Conservation (phyloP, 148 eudicot species). For the Polygonum aviculare region DNA sequence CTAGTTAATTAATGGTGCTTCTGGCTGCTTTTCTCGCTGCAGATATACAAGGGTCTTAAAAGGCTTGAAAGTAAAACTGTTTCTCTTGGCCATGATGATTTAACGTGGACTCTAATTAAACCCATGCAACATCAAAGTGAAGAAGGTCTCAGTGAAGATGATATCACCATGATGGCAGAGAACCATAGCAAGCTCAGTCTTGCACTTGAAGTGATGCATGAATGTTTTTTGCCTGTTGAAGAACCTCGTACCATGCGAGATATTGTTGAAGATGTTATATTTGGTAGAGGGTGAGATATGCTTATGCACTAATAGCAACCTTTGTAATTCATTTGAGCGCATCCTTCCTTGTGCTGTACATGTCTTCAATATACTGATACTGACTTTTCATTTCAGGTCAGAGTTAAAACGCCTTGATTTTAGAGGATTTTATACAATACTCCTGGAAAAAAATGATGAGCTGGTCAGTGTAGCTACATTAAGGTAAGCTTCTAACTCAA, state of each 20-base stretch:
- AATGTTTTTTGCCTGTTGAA: constrained; percentile 83
- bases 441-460: constrained; percentile 91
- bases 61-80: constrained; percentile 52
- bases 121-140: constrained; percentile 20
- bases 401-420: constrained; percentile 76
- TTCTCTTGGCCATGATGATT: constrained; percentile 42
- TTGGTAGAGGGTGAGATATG: constrained; percentile 52
- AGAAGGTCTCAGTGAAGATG: constrained; percentile 19
- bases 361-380: not conserved
- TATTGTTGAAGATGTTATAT: constrained; percentile 81
- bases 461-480: constrained; percentile 75
- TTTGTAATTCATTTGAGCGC: constrained; percentile 43
- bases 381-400: constrained; percentile 41
- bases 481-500: constrained; percentile 39
- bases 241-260: constrained; percentile 63
- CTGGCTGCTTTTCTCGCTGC: constrained; percentile 8
- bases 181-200: constrained; percentile 55
- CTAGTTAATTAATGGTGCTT: not conserved
- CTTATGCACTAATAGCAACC: not conserved
- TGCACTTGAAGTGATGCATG: constrained; percentile 87
- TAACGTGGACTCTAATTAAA: constrained; percentile 73
- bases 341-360: not conserved
- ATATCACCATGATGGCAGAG: constrained; percentile 30
- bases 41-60: constrained; percentile 65
- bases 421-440: constrained; percentile 65